Base-by-base conservation (phyloP, 169 alveolate species). In the Sarcocystis neurona region DNA sequence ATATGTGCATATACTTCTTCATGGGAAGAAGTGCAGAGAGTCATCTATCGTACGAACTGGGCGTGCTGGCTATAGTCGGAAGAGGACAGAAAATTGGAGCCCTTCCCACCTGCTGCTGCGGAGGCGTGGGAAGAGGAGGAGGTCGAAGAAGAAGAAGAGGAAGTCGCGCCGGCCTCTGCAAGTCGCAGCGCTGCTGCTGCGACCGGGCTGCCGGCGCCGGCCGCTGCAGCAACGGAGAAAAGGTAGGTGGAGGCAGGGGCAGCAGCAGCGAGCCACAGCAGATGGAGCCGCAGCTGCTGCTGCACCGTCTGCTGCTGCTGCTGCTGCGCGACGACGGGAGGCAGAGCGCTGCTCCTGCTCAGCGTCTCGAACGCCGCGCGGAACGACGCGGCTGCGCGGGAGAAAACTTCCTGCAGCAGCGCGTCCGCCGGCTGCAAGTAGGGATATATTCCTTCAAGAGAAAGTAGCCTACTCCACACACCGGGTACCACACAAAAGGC, bases 391-490 rank as follows among this genome's bases (percentile, higher is more conserved):
- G 79, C 79, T 46, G 72, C 8, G 39, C 79, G 41, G 2, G 5
- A 56, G 46, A 44, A 37, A 32, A 82, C 79, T 8, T 37, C 78
- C 0, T 58, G 34, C 30, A 82, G 88, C 43, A 66, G 48, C 37
- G 88, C 88, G 46, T 82, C 88, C 43, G 88, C 56, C 5, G 88
- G 88, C 79, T 43, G 58, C 43, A 82, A 63, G 79, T 82, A 44
- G n/a, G 88, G 88, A 79, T 82, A 82, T 27, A 82, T 63, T 32
- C 37, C 88, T 47, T 82, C 79, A 15, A 82, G 79, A 15, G 88
- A 82, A 34, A 82, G 72, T 15, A 20, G 10, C n/a, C 63, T 53
- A 10, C 10, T 10, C 63, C 63, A 53, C 63, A 53, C 63, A 53
- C 63, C 63, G n/a, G 20, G n/a, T 53, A 20, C 10, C 63, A 53